Conservation (phyloP, 345 rosid species). For the Pistacia vera region DNA sequence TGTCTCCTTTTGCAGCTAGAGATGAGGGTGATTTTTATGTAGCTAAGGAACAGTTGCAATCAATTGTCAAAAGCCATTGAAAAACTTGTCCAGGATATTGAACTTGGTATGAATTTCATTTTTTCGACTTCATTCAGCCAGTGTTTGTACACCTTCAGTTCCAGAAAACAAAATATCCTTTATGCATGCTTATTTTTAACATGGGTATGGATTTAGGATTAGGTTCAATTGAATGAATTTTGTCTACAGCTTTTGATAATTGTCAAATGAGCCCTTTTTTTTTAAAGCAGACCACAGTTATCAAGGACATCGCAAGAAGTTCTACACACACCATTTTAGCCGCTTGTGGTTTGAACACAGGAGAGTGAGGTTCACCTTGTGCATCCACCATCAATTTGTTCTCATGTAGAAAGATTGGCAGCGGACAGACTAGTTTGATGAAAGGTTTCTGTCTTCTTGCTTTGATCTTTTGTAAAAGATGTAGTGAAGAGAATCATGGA, state of each 20-base stretch:
- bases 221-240: background rate
- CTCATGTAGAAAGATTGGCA: slow-evolving; percentile 47
- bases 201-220: background rate
- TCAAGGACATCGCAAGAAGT: slow-evolving; percentile 66
- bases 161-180: background rate
- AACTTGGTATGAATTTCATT: slow-evolving; percentile 56
- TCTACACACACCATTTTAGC: slow-evolving; percentile 81
- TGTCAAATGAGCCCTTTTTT: slow-evolving; percentile 14
- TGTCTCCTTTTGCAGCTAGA: slow-evolving; percentile 30
- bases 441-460: slow-evolving; percentile 79
- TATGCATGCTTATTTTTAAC: background rate
- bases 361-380: slow-evolving; percentile 58
- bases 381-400: slow-evolving; percentile 58
- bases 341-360: slow-evolving; percentile 80
- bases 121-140: slow-evolving; percentile 12
- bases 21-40: slow-evolving; percentile 42
- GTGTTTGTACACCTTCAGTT: background rate
- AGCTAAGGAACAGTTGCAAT: slow-evolving; percentile 69
- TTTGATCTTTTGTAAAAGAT: slow-evolving; percentile 81
- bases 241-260: background rate
- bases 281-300: slow-evolving; percentile 52
- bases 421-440: slow-evolving; percentile 69
- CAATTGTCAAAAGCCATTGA: slow-evolving; percentile 73
- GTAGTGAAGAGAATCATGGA: slow-evolving; percentile 86
- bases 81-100: slow-evolving; percentile 58